Conservation (phyloP, 164 flowering plant genomes). For the Hamamelis virginiana region DNA sequence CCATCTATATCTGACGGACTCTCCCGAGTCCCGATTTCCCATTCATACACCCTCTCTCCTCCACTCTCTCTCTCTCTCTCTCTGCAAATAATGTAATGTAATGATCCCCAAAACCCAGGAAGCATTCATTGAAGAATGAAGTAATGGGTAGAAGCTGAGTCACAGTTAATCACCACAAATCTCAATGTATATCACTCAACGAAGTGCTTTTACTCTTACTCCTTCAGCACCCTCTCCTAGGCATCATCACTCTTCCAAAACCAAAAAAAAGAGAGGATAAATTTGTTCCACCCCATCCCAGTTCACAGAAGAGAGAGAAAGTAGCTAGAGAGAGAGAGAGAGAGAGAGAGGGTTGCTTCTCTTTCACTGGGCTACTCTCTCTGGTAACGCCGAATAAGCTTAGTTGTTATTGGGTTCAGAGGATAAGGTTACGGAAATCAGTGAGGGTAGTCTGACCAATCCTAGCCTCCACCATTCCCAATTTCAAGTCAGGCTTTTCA, state of each 20-base stretch:
- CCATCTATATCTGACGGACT: constrained; percentile 14
- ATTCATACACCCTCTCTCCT: background rate
- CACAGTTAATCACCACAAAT: constrained; percentile 15
- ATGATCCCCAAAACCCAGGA: constrained; percentile 27
- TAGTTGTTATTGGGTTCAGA: constrained; percentile 5
- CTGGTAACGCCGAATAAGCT: constrained; percentile 8
- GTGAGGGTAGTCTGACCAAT: constrained; percentile 26
- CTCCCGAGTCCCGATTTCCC: too few species aligned
- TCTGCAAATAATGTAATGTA: too few species aligned
- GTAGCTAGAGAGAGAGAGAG: too few species aligned
- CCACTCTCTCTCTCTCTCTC: constrained; percentile 6
- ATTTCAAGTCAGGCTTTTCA: constrained; percentile 16
- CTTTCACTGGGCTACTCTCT: background rate
- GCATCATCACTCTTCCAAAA: background rate
- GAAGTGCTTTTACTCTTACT: constrained; percentile 11
- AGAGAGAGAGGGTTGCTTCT: background rate
- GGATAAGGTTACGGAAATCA: constrained; percentile 37
- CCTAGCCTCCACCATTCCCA: constrained; percentile 17
- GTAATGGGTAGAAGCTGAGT: constrained; percentile 8
- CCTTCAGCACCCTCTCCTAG: constrained; percentile 16
- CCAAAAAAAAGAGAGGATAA: constrained; percentile 10
- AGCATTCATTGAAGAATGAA: constrained; percentile 25
- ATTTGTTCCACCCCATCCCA: constrained; percentile 7
- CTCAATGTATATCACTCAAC: constrained; percentile 16
- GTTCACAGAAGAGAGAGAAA: too few species aligned